phyloP scores from a whole-genome alignment of 1,284 basidiomycete species.

The Tilletia setariae region DNA sequence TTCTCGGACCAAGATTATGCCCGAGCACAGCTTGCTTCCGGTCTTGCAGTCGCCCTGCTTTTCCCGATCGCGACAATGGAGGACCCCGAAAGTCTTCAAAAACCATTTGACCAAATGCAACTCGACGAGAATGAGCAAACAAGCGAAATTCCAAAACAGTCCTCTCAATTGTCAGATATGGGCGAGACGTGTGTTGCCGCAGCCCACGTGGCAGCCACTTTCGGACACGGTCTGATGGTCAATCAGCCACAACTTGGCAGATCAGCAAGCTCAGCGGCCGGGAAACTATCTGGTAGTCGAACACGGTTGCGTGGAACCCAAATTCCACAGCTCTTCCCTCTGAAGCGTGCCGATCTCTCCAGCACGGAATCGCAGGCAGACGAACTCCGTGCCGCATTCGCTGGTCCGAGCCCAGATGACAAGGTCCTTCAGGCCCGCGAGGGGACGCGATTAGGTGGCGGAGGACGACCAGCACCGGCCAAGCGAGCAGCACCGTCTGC shows the following conservation, averaged over 20 bases:
- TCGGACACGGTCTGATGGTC: background rate
- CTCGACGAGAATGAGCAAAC: background rate
- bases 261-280: background rate
- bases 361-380: slow-evolving; percentile 22
- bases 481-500: background rate
- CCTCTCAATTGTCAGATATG: no score
- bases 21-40: slow-evolving; percentile 1
- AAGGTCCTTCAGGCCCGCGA: slow-evolving; percentile 72
- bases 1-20: background rate
- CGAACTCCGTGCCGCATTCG: slow-evolving; percentile 60
- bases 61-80: slow-evolving; percentile 27
- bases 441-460: slow-evolving; percentile 60
- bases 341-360: background rate
- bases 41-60: slow-evolving; percentile 27
- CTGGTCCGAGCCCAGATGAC: slow-evolving; percentile 82
- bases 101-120: slow-evolving; percentile 6
- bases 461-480: background rate
- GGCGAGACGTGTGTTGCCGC: background rate
- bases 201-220: background rate
- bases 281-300: no score
- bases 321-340: background rate
- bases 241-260: background rate
- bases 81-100: background rate
- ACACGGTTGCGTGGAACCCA: background rate
- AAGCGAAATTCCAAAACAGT: background rate